Base-by-base conservation (phyloP, 495 filamentous ascomycete species). In the Trypethelium eluteriae region DNA sequence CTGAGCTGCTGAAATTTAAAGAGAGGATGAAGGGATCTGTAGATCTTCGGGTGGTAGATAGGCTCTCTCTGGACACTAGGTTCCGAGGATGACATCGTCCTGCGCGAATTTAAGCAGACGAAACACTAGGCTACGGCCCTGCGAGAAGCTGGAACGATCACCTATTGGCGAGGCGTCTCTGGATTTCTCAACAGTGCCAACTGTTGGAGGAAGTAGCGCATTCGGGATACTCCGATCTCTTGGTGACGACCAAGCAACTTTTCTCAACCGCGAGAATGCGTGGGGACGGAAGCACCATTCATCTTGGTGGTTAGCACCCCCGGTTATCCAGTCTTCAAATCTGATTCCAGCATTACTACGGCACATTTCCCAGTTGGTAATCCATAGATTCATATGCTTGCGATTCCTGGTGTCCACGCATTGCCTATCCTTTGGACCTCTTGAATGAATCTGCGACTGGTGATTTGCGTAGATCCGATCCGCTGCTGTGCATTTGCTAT, bases 351-450 rank as follows among this genome's bases (percentile, higher is more conserved):
- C 49, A 14, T 18, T 5, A 53, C 7, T 53, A 14, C n/a, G 16
- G 49, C 11, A 53, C 18, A n/a, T 25, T 53, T 53, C 11, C 25
- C 25, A 25, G 25, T 14, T 14, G 41, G 41, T 44, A 44, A 44
- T 53, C 41, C 7, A 16, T 9, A 46, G 16, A 16, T n/a, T 70
- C 66, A 77, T 34, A 78, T 59, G 44, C 65, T 70, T 39, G 62
- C 65, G 35, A 84, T 75, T 9, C 87, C 86, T 34, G 86, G 84
- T 62, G 75, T 77, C 87, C 87, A 90, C 0, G 68, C 69, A 72
- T 92, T 89, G 46, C 91, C 94, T 75, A 98, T 92, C 69, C 89
- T 80, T 68, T 86, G 84, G 67, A 98, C 89, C 72, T 96, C 92
- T 18, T 85, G 83, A 53, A 85, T 83, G 77, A 98, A 98, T 76